Evolutionary conservation across 768 basidiomycete species (phyloP).

Genomic region (Lactarius pseudohatsudake): DNA sequence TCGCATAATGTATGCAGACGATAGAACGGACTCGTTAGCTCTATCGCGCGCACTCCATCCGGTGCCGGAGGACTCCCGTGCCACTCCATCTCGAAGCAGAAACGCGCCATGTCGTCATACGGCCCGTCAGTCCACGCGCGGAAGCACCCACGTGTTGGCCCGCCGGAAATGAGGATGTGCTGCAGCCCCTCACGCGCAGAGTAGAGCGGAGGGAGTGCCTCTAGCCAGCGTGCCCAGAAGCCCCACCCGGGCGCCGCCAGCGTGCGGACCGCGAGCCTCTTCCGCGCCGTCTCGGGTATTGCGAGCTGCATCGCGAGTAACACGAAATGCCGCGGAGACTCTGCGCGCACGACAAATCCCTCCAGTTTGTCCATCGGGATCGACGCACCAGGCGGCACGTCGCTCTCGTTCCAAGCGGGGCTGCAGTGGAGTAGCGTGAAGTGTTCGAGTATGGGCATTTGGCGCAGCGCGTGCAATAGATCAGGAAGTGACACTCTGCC

Average conservation of each 20-base stretch:
- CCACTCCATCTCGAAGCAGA: constrained; percentile 26
- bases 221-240: constrained; percentile 10
- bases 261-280: constrained; percentile 7
- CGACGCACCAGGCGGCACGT: neutral
- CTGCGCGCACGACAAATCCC: constrained; percentile 11
- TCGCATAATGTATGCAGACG: constrained; percentile 12
- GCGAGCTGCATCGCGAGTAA: constrained; percentile 11
- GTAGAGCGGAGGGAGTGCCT: constrained; percentile 6
- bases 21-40: constrained; percentile 16
- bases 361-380: constrained; percentile 13
- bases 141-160: constrained; percentile 21
- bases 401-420: constrained; percentile 5
- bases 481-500: constrained; percentile 1
- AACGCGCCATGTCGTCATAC: constrained; percentile 11
- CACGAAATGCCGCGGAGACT: constrained; percentile 19
- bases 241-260: constrained; percentile 4
- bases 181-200: constrained; percentile 2
- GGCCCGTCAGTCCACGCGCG: constrained; percentile 11
- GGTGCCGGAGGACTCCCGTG: neutral
- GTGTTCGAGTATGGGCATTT: constrained; percentile 6
- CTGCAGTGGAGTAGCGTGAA: constrained; percentile 12
- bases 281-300: constrained; percentile 6
- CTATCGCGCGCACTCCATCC: constrained; percentile 8
- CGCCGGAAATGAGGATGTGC: constrained; percentile 18
- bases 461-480: constrained; percentile 12